Base-by-base conservation (phyloP, 2,329 filamentous ascomycete genomes). In the Seiridium cupressi region DNA sequence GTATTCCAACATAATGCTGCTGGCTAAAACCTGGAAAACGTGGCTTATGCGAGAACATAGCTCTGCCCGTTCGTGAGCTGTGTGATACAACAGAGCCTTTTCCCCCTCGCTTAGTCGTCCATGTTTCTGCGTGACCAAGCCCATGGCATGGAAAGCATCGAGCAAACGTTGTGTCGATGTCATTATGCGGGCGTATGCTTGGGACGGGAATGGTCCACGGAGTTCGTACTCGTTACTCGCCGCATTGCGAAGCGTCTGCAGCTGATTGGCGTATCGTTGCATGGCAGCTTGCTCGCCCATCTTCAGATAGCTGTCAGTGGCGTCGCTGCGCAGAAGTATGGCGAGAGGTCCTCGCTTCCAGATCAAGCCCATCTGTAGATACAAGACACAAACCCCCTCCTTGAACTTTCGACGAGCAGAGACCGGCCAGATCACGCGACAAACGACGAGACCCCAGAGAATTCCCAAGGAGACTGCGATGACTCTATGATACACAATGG, bases 71-170 rank as follows among this genome's bases (percentile, higher is more conserved):
- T 99, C 94, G 7, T 85, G 80, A 4, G 86, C 83, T 1, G 95
- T 98, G 72, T 91, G 93, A 63, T 85, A 83, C 44, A 99, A 79
- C 44, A 98, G 83, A 7, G 89, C 88, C 59, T 89, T 87, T 76
- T 98, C 94, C 3, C 94, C 93, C 34, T 89, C 85, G 3, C 88
- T 92, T 1, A 92, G 84, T 44, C 84, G 84, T 9, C 89, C 80
- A 61, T 94, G 91, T 69, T 93, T 94, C 70, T 90, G 84, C 44
- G 96, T 93, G 63, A 97, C 89, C 9, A 97, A 86, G 64, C 94
- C 96, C 92, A 99, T 97, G 56, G 93, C 92, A 70, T 98, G 93
- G 74, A 99, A 97, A 44, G 92, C 89, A 74, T 97, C 93, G 4
- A 98, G 86, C 76, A 97, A 91, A 57, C 90, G 88, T 63, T 89